A percentile compares a stretch with the other conserved stretches of the same genome.
phyloP scores from a whole-genome alignment of 108 stramenopile genomes.

The Mayamaea pseudoterrestris region DNA sequence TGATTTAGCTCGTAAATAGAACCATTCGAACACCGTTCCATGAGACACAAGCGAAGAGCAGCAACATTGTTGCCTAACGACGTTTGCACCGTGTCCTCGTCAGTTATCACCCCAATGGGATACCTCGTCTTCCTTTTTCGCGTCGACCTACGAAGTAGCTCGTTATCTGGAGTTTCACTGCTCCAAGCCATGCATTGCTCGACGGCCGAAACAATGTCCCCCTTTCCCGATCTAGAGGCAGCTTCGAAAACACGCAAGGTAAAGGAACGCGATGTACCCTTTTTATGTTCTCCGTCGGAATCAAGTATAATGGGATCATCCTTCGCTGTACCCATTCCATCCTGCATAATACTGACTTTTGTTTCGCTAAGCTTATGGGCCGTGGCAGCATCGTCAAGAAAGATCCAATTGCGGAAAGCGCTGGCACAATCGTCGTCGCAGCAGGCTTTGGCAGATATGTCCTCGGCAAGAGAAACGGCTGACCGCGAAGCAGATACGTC shows the following conservation, averaged over 20 bases:
- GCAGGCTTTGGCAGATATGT: too few relatives aligned
- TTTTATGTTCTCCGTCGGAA: conserved; percentile 14
- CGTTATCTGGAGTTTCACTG: not conserved
- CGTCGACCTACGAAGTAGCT: conserved; percentile 20
- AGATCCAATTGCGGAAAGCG: too few relatives aligned
- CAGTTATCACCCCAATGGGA: conserved; percentile 21
- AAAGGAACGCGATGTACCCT: not conserved
- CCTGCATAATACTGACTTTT: not conserved
- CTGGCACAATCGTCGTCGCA: too few relatives aligned
- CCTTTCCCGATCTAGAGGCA: conserved; percentile 1
- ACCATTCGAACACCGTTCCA: conserved; percentile 17
- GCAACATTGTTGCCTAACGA: conserved; percentile 24
- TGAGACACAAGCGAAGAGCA: conserved; percentile 25
- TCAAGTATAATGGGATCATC: conserved; percentile 23
- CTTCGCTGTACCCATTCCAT: conserved; percentile 1
- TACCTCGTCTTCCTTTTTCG: conserved; percentile 21
- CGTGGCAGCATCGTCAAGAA: not conserved
- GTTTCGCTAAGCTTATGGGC: too few relatives aligned
- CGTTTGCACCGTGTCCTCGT: conserved; percentile 15
- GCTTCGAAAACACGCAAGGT: conserved; percentile 20
- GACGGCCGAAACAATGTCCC: conserved; percentile 10
- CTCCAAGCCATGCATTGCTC: too few relatives aligned
- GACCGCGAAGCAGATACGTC: too few relatives aligned
- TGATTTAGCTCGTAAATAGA: not conserved
- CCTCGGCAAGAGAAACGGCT: too few relatives aligned